Percentiles rank a stretch among this genome's conserved stretches.
Conservation (phyloP, 177 flowering plant genomes). For the Telopea speciosissima region DNA sequence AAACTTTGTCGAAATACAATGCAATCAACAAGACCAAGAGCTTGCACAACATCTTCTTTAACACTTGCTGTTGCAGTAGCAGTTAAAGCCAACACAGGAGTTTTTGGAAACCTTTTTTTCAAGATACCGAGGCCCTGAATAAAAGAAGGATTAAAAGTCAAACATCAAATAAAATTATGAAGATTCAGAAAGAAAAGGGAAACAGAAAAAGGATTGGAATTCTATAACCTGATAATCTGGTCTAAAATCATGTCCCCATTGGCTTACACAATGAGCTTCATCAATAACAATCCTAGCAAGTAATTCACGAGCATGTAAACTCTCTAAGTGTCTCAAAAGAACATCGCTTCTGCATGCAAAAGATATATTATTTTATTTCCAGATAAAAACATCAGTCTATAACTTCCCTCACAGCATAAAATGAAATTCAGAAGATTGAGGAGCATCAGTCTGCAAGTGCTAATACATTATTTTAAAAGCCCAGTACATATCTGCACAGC, state of each 20-base stretch:
- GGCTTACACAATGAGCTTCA: constrained; percentile 99
- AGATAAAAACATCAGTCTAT: not conserved
- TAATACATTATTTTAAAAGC: not conserved
- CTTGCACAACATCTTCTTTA: constrained; percentile 97
- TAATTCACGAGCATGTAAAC: constrained; percentile 53
- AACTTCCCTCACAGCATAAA: not conserved
- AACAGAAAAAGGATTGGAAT: not conserved
- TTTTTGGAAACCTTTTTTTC: constrained; percentile 79
- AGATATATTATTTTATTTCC: not conserved
- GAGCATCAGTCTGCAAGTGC: not conserved
- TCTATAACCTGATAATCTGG: constrained; percentile 92
- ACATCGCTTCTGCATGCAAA: constrained; percentile 76
- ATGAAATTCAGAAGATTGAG: not conserved
- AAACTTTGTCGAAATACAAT: constrained; percentile 92
- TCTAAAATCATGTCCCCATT: constrained; percentile 99
- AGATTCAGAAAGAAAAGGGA: not conserved
- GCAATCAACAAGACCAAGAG: constrained; percentile 91
- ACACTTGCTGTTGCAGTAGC: constrained; percentile 99
- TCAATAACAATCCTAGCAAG: constrained; percentile 96
- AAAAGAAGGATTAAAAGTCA: constrained; percentile 8
- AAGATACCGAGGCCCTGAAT: constrained; percentile 87
- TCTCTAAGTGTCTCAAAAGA: constrained; percentile 76
- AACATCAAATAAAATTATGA: constrained; percentile 8
- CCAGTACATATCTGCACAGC: not conserved
- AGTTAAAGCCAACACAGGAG: constrained; percentile 94